Evolutionary conservation across 106 monocot species (phyloP).

Genomic region (Dendrobium nobile): DNA sequence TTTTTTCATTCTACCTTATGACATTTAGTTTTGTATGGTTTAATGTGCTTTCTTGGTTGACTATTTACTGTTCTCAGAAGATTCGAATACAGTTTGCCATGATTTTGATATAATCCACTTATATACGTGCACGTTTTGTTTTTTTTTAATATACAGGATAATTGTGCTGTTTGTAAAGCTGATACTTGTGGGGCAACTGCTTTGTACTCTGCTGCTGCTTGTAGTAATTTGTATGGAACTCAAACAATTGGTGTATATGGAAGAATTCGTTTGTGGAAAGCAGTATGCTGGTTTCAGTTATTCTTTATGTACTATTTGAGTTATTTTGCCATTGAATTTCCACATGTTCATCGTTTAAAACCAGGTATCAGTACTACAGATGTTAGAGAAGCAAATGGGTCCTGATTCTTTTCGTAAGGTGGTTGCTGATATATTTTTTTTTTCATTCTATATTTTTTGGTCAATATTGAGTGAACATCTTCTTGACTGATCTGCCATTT

Average conservation of each 20-base stretch:
- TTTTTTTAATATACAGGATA: constrained; percentile 41
- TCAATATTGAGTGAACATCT: background rate
- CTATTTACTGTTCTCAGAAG: background rate
- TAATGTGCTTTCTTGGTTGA: background rate
- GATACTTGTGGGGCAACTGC: constrained; percentile 84
- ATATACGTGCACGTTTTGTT: background rate
- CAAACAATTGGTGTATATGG: constrained; percentile 83
- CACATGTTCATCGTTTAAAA: background rate
- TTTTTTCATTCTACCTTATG: background rate
- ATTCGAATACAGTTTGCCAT: background rate
- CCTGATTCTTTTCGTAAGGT: constrained; percentile 97
- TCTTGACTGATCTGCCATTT: background rate
- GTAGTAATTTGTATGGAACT: constrained; percentile 77
- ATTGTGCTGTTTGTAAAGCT: constrained; percentile 78
- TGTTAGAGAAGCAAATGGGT: constrained; percentile 99
- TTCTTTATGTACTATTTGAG: background rate
- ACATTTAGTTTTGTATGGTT: background rate
- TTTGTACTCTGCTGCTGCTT: constrained; percentile 59
- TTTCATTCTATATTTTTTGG: background rate
- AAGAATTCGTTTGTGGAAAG: constrained; percentile 87
- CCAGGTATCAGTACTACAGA: constrained; percentile 88
- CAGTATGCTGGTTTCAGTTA: constrained; percentile 39
- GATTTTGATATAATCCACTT: background rate
- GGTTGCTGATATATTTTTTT: background rate
- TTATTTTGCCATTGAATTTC: background rate